Percentiles rank a stretch among this genome's conserved stretches.
phyloP scores from a whole-genome alignment of 2,329 filamentous ascomycete genomes.

The Fusarium sp. region DNA sequence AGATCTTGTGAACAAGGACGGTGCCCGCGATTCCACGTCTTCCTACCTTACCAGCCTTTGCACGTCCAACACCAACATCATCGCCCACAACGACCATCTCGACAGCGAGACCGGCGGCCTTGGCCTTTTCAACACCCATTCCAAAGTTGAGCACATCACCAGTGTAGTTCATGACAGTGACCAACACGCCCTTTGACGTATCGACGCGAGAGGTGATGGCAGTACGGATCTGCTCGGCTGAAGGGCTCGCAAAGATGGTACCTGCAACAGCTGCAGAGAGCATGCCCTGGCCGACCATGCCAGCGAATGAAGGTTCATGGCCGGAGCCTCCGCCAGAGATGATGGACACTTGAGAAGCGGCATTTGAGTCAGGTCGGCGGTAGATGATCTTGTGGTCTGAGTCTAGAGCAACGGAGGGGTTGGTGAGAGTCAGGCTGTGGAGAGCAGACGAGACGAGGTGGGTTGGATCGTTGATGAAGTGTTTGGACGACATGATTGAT shows the following conservation, averaged over 20 bases:
- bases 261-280: constrained; percentile 84
- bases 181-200: constrained; percentile 75
- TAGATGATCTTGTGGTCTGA: constrained; percentile 83
- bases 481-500: constrained; percentile 67
- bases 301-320: constrained; percentile 87
- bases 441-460: constrained; percentile 81
- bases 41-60: constrained; percentile 88
- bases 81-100: constrained; percentile 94
- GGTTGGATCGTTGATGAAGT: constrained; percentile 87
- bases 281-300: constrained; percentile 82
- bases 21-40: constrained; percentile 90
- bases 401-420: constrained; percentile 83
- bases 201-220: constrained; percentile 78
- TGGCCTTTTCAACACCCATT: constrained; percentile 90
- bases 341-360: constrained; percentile 74
- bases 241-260: constrained; percentile 84
- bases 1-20: constrained; percentile 89
- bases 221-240: constrained; percentile 80
- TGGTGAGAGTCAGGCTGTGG: constrained; percentile 78
- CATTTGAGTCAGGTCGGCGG: constrained; percentile 61
- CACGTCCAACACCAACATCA: constrained; percentile 86
- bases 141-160: constrained; percentile 91
- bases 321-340: constrained; percentile 89
- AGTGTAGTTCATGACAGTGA: constrained; percentile 97
- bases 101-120: constrained; percentile 75